Evolutionary conservation across 2,329 filamentous ascomycete genomes (phyloP).

Genomic region (Aspergillus felis): DNA sequence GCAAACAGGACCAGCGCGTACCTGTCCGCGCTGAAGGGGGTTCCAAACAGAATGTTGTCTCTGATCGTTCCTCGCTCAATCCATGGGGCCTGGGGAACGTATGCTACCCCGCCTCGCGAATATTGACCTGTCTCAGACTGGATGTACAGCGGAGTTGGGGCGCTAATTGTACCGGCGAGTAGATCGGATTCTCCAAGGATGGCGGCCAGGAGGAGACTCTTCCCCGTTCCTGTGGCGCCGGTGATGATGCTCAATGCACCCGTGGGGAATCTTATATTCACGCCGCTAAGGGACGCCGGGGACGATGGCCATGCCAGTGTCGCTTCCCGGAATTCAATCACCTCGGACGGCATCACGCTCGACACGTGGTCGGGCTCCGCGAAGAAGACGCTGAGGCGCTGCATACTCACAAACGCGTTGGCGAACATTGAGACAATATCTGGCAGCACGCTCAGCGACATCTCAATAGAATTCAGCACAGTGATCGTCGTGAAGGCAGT

Average conservation of each 20-base stretch:
- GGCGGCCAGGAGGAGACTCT: constrained; percentile 69
- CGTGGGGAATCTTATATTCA: constrained; percentile 64
- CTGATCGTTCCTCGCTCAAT: constrained; percentile 61
- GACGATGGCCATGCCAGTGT: no score
- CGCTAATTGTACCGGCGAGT: constrained; percentile 57
- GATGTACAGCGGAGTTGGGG: constrained; percentile 25
- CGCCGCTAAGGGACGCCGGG: constrained; percentile 50
- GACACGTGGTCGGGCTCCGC: no score
- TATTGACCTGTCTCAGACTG: no score
- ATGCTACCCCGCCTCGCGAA: constrained; percentile 50
- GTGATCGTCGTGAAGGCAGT: constrained; percentile 72
- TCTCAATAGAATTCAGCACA: constrained; percentile 66
- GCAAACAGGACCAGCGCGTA: constrained; percentile 68
- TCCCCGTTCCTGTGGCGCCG: constrained; percentile 73
- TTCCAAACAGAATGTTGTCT: constrained; percentile 74
- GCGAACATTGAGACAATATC: no score
- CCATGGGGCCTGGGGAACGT: constrained; percentile 77
- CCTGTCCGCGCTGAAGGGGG: constrained; percentile 65
- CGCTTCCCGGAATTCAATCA: no score
- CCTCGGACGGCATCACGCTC: no score
- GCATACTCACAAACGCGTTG: no score
- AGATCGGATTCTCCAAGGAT: constrained; percentile 73
- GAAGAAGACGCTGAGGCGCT: no score
- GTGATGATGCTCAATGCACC: constrained; percentile 70
- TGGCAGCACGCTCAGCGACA: no score